Base-by-base conservation (phyloP, 78 protist genomes). In the Speleostelium caveatum region DNA sequence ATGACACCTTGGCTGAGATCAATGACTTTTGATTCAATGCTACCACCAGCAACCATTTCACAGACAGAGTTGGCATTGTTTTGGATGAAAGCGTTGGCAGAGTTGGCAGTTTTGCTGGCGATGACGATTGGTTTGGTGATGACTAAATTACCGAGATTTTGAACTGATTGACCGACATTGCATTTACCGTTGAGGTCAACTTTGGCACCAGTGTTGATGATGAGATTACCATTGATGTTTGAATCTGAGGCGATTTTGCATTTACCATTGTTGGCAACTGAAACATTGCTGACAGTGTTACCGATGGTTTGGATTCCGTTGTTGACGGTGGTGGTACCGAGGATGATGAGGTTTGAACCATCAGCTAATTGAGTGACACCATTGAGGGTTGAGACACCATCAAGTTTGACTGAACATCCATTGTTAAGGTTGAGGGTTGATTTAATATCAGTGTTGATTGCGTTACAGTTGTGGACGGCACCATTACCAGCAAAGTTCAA, bases 31-130 rank as follows among this genome's bases (percentile, higher is more conserved):
- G 56, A 33, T 30, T 68, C 74, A 69, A 78, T 78, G 6, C 30
- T 26, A 66, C 76, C 87, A 78, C 75, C 87, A 53, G 76, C 87
- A 41, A 49, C 33, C 56, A 78, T 32, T 36, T 78, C 53, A 36
- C 56, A 65, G 65, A 55, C 66, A 35, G 87, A 51, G 10, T 49
- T 66, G 26, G 87, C 75, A 26, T 55, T 33, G 1, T 5, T 8
- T 63, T 78, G 87, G 21, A 24, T 38, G 68, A 78, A 78, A 2
- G 7, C 53, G 1, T 28, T 8, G 0, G 76, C 33, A 17, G 28
- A 16, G 32, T 53, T 53, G 14, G 63, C 62, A 45, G 53, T 45
- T 6, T 45, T 45, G 53, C n/a, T 14, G 10, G 53, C 53, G 53
- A 78, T 55, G 41, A 33, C 26, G 19, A 36, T 39, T 78, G 87